Conservation (phyloP, 2,329 filamentous ascomycete genomes). For the Raffaelea deltoideospora region DNA sequence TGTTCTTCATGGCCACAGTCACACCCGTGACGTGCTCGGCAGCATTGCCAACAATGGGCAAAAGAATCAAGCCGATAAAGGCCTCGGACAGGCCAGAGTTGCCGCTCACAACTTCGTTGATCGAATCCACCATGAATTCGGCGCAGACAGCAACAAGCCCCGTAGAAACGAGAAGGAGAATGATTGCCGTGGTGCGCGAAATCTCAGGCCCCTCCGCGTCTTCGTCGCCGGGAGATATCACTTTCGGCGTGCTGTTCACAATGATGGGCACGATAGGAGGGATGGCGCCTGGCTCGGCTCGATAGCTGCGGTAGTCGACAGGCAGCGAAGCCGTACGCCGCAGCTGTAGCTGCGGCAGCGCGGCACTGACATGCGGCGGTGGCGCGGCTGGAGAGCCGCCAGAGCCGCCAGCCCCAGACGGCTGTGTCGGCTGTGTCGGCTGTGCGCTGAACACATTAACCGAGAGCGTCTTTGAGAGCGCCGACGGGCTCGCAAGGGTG, state of each 20-base stretch:
- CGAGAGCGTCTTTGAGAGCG: conserved; percentile 37
- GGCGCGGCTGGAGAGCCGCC: too few species aligned
- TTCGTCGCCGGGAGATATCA: conserved; percentile 6
- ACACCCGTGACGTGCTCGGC: conserved; percentile 49
- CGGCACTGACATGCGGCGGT: neutral
- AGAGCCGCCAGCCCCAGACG: too few species aligned
- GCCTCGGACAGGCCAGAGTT: conserved; percentile 33
- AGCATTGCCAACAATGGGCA: conserved; percentile 48
- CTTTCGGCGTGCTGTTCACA: conserved; percentile 13
- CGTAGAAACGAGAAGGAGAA: conserved; percentile 37
- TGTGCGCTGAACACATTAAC: conserved; percentile 37
- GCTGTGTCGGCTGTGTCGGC: neutral
- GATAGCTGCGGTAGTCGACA: conserved; percentile 9
- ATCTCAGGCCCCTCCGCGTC: conserved; percentile 20
- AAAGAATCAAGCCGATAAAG: conserved; percentile 45
- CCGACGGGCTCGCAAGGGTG: conserved; percentile 24
- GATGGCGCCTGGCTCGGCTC: conserved; percentile 10
- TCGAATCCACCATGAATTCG: conserved; percentile 45
- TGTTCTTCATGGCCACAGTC: conserved; percentile 41
- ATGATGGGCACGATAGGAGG: conserved; percentile 17
- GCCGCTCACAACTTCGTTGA: conserved; percentile 36
- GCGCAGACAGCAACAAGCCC: conserved; percentile 42
- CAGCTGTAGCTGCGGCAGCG: conserved; percentile 5
- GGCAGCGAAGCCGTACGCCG: conserved; percentile 44
- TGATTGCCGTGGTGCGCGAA: conserved; percentile 27